phyloP scores from a whole-genome alignment of 78 protist species.

The Cavenderia fasciculata region DNA sequence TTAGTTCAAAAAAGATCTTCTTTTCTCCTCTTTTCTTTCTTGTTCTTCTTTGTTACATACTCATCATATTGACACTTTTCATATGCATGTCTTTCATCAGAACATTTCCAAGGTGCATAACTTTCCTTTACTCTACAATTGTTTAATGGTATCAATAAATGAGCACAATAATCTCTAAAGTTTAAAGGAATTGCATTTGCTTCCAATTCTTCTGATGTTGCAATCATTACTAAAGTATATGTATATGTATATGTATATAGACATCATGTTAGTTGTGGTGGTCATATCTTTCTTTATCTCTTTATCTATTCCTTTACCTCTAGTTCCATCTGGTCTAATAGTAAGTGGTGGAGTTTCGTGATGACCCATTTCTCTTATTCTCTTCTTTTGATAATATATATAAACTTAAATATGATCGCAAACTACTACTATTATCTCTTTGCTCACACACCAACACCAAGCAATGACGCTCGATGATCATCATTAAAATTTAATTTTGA shows the following conservation, averaged over 20 bases:
- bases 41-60: slow-evolving; percentile 50
- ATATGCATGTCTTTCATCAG: slow-evolving; percentile 84
- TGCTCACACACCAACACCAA: too few relatives aligned
- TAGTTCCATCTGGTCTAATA: slow-evolving; percentile 8
- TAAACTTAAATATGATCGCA: too few relatives aligned
- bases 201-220: slow-evolving; percentile 62
- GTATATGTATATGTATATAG: neutral
- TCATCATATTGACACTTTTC: slow-evolving; percentile 89
- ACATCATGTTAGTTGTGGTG: too few relatives aligned
- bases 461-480: too few relatives aligned
- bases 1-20: too few relatives aligned
- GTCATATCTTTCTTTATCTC: too few relatives aligned
- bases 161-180: slow-evolving; percentile 87
- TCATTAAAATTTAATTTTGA: too few relatives aligned
- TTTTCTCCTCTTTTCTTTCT: too few relatives aligned
- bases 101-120: slow-evolving; percentile 86
- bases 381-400: too few relatives aligned
- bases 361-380: too few relatives aligned
- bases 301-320: too few relatives aligned
- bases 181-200: slow-evolving; percentile 50
- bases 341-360: slow-evolving; percentile 20
- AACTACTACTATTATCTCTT: too few relatives aligned
- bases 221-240: slow-evolving; percentile 25
- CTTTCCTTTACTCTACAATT: slow-evolving; percentile 70
- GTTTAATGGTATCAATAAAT: slow-evolving; percentile 85